Percentiles rank a stretch among this genome's conserved stretches.
Evolutionary conservation across 306 rosid species (phyloP).

Genomic region (Sicyos edulis): DNA sequence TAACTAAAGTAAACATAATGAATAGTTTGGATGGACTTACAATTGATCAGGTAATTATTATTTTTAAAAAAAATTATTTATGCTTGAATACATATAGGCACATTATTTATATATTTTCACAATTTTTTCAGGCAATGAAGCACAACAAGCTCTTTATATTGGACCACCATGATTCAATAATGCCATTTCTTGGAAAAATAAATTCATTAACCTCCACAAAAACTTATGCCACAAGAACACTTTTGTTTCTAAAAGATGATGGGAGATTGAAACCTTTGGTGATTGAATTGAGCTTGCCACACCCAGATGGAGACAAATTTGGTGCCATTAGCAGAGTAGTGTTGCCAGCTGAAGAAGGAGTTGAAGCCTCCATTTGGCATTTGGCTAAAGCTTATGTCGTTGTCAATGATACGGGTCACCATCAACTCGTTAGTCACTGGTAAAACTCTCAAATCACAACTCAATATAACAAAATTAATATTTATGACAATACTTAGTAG

Average conservation of each 20-base stretch:
- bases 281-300: constrained; percentile 5
- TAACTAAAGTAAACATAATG: constrained; percentile 41
- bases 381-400: neutral
- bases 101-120: neutral
- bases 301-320: neutral
- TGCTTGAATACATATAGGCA: neutral
- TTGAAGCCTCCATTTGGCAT: constrained; percentile 50
- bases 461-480: too few relatives aligned
- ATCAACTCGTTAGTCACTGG: constrained; percentile 32
- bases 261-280: constrained; percentile 33
- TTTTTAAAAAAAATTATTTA: too few relatives aligned
- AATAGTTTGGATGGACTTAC: constrained; percentile 49
- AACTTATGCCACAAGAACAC: constrained; percentile 31
- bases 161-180: constrained; percentile 52
- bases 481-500: too few relatives aligned
- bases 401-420: constrained; percentile 38
- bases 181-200: constrained; percentile 53
- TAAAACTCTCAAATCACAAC: neutral
- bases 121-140: constrained; percentile 38
- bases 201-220: neutral
- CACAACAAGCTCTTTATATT: constrained; percentile 47
- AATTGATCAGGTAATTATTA: constrained; percentile 41
- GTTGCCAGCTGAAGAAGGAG: constrained; percentile 44
- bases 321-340: constrained; percentile 50
- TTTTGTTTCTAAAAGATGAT: constrained; percentile 48